Percentiles rank a stretch among this genome's conserved stretches.
Conservation (phyloP, 192 early-diverging fungal genomes). For the Endogone sp. region DNA sequence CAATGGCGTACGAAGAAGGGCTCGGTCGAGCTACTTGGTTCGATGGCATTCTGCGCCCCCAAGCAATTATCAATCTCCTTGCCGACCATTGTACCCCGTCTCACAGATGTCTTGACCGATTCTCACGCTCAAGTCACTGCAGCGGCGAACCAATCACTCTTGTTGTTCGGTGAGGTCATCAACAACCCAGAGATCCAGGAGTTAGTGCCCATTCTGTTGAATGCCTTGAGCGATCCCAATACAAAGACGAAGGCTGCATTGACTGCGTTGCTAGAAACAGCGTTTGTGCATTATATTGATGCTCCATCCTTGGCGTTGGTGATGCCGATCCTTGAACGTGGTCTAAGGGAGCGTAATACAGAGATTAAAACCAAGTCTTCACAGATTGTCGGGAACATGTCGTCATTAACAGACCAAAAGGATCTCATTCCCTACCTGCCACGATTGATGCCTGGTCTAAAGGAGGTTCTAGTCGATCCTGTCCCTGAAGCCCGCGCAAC, state of each 20-base stretch:
- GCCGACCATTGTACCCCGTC: constrained; percentile 87
- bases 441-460: constrained; percentile 79
- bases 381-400: constrained; percentile 99
- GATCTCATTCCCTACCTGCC: constrained; percentile 90
- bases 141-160: constrained; percentile 79
- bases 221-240: constrained; percentile 87
- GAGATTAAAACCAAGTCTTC: constrained; percentile 93
- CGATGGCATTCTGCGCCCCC: constrained; percentile 95
- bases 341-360: constrained; percentile 83
- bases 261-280: constrained; percentile 81
- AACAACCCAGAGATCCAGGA: constrained; percentile 96
- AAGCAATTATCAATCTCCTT: constrained; percentile 89
- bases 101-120: constrained; percentile 90
- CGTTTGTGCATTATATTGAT: constrained; percentile 99
- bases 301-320: constrained; percentile 92
- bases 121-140: constrained; percentile 89
- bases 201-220: constrained; percentile 82
- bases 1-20: constrained; percentile 98
- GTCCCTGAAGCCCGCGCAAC: constrained; percentile 95
- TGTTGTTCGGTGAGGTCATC: constrained; percentile 91
- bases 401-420: constrained; percentile 85
- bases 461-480: constrained; percentile 90
- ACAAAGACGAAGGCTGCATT: constrained; percentile 79
- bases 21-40: constrained; percentile 87
- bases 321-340: constrained; percentile 91